Conservation (phyloP, 1,139 yeast genomes). For the Candida freyschussii region DNA sequence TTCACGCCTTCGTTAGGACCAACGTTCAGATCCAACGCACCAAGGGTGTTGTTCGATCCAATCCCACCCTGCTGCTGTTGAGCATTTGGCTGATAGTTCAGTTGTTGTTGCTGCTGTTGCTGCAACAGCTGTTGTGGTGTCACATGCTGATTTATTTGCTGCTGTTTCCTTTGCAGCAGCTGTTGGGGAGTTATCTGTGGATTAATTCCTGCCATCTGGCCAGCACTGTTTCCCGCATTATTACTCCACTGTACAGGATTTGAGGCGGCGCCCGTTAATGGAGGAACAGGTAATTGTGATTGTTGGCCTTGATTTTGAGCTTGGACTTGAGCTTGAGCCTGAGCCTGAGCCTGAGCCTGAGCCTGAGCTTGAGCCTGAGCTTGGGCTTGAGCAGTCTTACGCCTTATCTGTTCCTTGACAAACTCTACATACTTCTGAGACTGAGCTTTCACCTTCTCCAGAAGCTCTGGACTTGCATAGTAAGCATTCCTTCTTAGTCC, state of each 20-base stretch:
- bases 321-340: conserved; percentile 3
- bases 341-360: conserved; percentile 2
- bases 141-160: conserved; percentile 14
- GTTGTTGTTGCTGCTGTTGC: conserved; percentile 23
- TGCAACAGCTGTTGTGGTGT: conserved; percentile 23
- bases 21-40: conserved; percentile 1
- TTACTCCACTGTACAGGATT: conserved; percentile 11
- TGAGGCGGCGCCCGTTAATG: conserved; percentile 2
- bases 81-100: conserved; percentile 19
- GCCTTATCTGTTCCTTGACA: conserved; percentile 49
- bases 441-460: conserved; percentile 66
- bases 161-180: conserved; percentile 24
- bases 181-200: conserved; percentile 23
- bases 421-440: conserved; percentile 70
- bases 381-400: conserved; percentile 11
- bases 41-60: conserved; percentile 2
- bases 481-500: conserved; percentile 57
- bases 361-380: conserved; percentile 4
- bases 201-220: conserved; percentile 10
- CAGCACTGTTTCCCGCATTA: conserved; percentile 10
- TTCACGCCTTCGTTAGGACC: conserved; percentile 4
- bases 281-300: conserved; percentile 1
- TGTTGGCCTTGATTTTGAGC: conserved; percentile 3
- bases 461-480: conserved; percentile 62
- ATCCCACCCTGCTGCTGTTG: conserved; percentile 7